Base-by-base conservation (phyloP, 495 filamentous ascomycete genomes). In the Pyronema domesticum region DNA sequence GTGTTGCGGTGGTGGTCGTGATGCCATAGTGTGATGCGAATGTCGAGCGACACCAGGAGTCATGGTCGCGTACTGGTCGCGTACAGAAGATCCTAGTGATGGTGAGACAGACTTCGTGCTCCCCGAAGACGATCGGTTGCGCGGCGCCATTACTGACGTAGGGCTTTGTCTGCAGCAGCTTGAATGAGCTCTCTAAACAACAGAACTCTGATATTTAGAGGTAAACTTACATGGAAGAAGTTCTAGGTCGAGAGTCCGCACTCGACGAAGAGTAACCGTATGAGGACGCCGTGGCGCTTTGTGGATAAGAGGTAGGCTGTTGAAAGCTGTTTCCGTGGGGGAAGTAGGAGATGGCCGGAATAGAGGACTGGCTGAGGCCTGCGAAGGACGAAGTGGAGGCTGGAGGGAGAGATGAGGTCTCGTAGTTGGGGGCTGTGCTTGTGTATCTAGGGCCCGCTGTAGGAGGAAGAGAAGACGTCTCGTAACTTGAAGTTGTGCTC, bases 91-190 rank as follows among this genome's bases (percentile, higher is more conserved):
- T 23, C 60, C 62, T 34, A 64, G 51, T 33, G 61, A 61, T 15
- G 62, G 62, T 62, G 63, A 65, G 51, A 65, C 62, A 57, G 63
- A 64, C 55, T 65, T 65, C 37, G 63, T 64, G 50, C 61, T 59
- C 48, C 61, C 61, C 54, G 61, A 64, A 46, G 60, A 60, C 18
- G 61, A 63, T 57, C 61, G 58, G 37, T 64, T 57, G 51, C 60
- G 61, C 36, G 61, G 61, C 11, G 57, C 57, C 61, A 64, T 64
- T 57, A 51, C 61, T 57, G 61, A 60, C 36, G 60, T 64, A 46
- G 61, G 61, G 40, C 61, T 64, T 63, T 64, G 61, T 46, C 61
- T 64, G 43, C 60, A 45, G 55, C 59, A 63, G 54, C 51, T 54
- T 43, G 43, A 42, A 54, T 64, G 48, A 64, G 61, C 61, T 63